Percentiles rank a stretch among this genome's conserved stretches.
These are phyloP conservation scores for Linanthus parryae DNA, from an alignment of 148 eudicot genomes.

Conservation along the genomic window DNA sequence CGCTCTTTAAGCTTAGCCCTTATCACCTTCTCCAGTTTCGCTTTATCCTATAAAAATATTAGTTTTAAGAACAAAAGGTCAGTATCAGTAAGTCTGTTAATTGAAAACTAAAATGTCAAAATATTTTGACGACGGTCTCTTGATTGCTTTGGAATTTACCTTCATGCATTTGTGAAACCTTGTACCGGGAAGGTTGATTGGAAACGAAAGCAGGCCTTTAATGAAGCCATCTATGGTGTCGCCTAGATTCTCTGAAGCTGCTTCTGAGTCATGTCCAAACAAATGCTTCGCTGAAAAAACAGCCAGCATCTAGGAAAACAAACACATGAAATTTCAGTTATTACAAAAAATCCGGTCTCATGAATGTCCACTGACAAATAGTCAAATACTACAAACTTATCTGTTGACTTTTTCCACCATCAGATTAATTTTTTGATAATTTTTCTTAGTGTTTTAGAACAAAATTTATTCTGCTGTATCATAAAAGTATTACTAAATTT, in stretches of 20 bases:
- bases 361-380: too few relatives aligned
- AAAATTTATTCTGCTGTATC: too few relatives aligned
- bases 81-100: neutral
- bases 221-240: constrained; percentile 4
- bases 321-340: neutral
- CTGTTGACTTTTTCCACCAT: too few relatives aligned
- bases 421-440: too few relatives aligned
- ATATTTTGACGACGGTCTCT: neutral
- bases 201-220: constrained; percentile 4
- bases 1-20: constrained; percentile 1
- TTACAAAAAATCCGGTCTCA: too few relatives aligned
- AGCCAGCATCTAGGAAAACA: constrained; percentile 13
- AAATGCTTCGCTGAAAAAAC: constrained; percentile 12
- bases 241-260: constrained; percentile 10
- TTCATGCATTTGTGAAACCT: neutral
- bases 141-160: neutral
- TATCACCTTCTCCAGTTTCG: constrained; percentile 1
- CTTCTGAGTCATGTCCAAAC: constrained; percentile 8
- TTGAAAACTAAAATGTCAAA: neutral
- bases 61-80: neutral
- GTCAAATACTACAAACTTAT: too few relatives aligned
- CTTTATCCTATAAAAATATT: constrained; percentile 2
- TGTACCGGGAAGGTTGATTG: neutral
- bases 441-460: too few relatives aligned
- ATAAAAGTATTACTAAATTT: too few relatives aligned